phyloP scores from a whole-genome alignment of 2,329 filamentous ascomycete species.

The Fusarium redolens region DNA sequence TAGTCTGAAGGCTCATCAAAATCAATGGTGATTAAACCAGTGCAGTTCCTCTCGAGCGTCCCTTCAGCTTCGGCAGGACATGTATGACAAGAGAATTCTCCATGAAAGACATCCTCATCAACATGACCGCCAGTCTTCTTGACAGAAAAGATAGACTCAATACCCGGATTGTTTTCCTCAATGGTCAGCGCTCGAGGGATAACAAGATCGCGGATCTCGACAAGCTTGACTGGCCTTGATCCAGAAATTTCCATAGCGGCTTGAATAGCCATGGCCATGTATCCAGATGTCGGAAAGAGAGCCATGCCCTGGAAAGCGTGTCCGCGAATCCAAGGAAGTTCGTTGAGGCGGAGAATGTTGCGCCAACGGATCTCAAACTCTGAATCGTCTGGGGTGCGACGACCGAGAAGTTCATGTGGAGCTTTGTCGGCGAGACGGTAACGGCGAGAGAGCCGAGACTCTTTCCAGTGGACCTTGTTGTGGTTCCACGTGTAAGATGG shows the following conservation, averaged over 20 bases:
- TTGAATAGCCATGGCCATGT: neutral
- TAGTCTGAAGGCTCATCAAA: neutral
- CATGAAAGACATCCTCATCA: neutral
- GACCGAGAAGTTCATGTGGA: neutral
- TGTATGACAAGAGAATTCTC: constrained; percentile 3
- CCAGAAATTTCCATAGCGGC: neutral
- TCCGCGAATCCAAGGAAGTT: neutral
- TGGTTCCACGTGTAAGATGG: constrained; percentile 1
- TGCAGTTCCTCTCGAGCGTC: neutral
- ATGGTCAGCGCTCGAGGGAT: neutral
- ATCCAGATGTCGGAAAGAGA: neutral
- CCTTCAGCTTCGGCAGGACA: neutral
- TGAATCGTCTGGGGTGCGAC: neutral
- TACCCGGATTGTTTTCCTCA: neutral
- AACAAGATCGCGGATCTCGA: neutral
- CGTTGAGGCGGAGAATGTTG: neutral
- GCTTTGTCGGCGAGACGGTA: neutral
- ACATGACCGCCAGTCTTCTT: neutral
- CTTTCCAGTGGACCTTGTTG: neutral
- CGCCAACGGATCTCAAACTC: neutral
- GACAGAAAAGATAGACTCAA: constrained; percentile 3
- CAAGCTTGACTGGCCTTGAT: neutral
- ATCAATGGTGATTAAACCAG: neutral
- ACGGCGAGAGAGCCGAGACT: neutral
- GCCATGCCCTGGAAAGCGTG: neutral